phyloP scores from a whole-genome alignment of 345 rosid genomes.

The Mallotus nudiflorus region DNA sequence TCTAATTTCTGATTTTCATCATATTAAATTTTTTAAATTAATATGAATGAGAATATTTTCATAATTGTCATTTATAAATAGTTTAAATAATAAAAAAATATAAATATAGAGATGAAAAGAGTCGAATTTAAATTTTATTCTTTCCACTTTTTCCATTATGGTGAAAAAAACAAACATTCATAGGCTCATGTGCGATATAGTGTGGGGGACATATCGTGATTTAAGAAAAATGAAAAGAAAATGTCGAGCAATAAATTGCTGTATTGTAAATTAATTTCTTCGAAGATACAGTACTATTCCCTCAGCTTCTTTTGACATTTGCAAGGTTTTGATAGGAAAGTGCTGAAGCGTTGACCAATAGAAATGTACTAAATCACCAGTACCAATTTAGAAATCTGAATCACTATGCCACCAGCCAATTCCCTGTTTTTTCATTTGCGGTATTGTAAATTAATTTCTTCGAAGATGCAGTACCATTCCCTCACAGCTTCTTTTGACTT shows the following conservation, averaged over 20 bases:
- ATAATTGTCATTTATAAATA: too few species aligned
- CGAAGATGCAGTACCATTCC: not conserved
- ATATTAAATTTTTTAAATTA: too few species aligned
- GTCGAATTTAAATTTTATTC: not conserved
- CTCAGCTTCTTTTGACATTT: conserved; percentile 3
- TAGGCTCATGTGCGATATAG: too few species aligned
- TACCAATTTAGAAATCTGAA: too few species aligned
- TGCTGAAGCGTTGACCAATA: not conserved
- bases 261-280: not conserved
- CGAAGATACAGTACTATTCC: not conserved
- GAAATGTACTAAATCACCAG: too few species aligned
- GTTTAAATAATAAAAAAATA: too few species aligned
- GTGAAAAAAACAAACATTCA: too few species aligned
- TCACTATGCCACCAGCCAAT: too few species aligned
- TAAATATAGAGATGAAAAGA: not conserved
- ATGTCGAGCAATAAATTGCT: not conserved
- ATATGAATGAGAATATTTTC: too few species aligned
- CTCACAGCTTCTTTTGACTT: conserved; percentile 1
- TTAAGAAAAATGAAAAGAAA: not conserved
- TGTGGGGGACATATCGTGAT: too few species aligned
- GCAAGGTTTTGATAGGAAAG: conserved; percentile 1
- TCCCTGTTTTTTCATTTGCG: not conserved
- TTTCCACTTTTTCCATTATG: too few species aligned
- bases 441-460: not conserved
- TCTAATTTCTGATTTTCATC: too few species aligned